A percentile compares a stretch with the other conserved stretches of the same genome.
These are phyloP conservation scores for Solanum hybrid DNA, from an alignment of 305 asterid genomes.

Conservation along the genomic window DNA sequence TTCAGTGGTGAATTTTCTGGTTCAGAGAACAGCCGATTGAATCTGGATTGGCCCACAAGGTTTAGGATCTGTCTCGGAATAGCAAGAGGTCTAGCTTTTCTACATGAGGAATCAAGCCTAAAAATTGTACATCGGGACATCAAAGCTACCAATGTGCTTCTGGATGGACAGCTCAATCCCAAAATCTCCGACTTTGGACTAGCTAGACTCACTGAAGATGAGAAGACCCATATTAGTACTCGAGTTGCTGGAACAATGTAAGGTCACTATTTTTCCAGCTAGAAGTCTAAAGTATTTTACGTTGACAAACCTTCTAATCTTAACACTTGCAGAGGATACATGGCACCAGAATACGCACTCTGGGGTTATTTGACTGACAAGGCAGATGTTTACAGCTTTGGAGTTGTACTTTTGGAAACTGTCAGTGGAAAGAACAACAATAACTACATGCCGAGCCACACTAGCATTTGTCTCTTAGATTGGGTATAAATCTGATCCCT, in stretches of 20 bases:
- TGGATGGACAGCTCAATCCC: slow-evolving; percentile 30
- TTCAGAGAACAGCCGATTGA: slow-evolving; percentile 23
- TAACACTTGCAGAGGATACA: slow-evolving; percentile 69
- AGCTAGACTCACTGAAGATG: slow-evolving; percentile 34
- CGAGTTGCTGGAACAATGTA: slow-evolving; percentile 39
- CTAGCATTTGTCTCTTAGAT: slow-evolving; percentile 69
- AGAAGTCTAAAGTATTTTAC: not conserved
- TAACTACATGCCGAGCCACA: slow-evolving; percentile 62
- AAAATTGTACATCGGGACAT: slow-evolving; percentile 47
- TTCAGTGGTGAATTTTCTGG: slow-evolving; percentile 10
- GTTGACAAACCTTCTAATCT: not conserved
- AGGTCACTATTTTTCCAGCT: slow-evolving; percentile 6
- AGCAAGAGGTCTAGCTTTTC: slow-evolving; percentile 46
- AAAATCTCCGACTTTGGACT: slow-evolving; percentile 42
- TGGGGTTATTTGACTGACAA: slow-evolving; percentile 91
- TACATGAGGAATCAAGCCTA: slow-evolving; percentile 41
- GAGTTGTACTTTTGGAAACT: slow-evolving; percentile 77
- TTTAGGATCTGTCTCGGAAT: slow-evolving; percentile 36
- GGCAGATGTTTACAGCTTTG: slow-evolving; percentile 93
- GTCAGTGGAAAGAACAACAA: slow-evolving; percentile 90
- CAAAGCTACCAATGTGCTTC: slow-evolving; percentile 37
- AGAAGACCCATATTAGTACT: slow-evolving; percentile 31
- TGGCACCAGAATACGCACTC: slow-evolving; percentile 97
- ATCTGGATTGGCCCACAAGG: slow-evolving; percentile 41
- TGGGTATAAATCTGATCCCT: slow-evolving; percentile 41